Conservation (phyloP, 805 yeast genomes). For the Priceomyces carsonii region DNA sequence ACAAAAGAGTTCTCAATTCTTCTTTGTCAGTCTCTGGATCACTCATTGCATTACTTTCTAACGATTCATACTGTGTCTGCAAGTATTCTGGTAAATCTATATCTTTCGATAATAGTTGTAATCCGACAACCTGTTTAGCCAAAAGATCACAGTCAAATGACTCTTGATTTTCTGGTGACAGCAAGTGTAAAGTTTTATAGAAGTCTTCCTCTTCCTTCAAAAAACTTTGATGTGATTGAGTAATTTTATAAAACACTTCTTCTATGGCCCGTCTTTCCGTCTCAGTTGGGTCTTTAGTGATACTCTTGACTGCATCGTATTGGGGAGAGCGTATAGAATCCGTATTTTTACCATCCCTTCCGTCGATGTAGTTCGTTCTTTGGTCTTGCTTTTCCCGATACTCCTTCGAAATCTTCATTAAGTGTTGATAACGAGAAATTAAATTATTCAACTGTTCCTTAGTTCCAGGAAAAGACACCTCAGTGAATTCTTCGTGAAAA, state of each 20-base stretch:
- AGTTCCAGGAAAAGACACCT: slow-evolving; percentile 19
- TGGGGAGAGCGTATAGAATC: no score
- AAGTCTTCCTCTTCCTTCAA: slow-evolving; percentile 21
- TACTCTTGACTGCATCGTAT: slow-evolving; percentile 3
- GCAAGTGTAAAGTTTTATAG: slow-evolving; percentile 5
- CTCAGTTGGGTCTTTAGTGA: slow-evolving; percentile 23
- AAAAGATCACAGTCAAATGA: slow-evolving; percentile 46
- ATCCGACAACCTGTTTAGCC: slow-evolving; percentile 59
- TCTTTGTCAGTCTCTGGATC: slow-evolving; percentile 5
- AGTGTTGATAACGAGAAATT: slow-evolving; percentile 26
- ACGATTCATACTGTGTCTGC: slow-evolving; percentile 34
- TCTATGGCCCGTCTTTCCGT: slow-evolving; percentile 29
- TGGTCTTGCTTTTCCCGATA: slow-evolving; percentile 19
- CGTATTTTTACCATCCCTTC: slow-evolving; percentile 4
- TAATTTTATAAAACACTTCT: slow-evolving; percentile 25
- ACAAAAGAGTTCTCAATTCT: slow-evolving; percentile 7
- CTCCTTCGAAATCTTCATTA: slow-evolving; percentile 17
- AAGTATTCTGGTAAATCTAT: slow-evolving; percentile 60
- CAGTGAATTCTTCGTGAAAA: neutral
- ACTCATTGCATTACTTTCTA: slow-evolving; percentile 2
- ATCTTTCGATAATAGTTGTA: slow-evolving; percentile 66
- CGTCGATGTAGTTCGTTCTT: slow-evolving; percentile 4
- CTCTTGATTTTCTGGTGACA: no score
- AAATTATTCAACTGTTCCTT: slow-evolving; percentile 26
- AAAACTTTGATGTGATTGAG: slow-evolving; percentile 25